A percentile compares a stretch with the other conserved stretches of the same genome.
phyloP scores from a whole-genome alignment of 1,139 yeast genomes.

The Zygoascus sp. region DNA sequence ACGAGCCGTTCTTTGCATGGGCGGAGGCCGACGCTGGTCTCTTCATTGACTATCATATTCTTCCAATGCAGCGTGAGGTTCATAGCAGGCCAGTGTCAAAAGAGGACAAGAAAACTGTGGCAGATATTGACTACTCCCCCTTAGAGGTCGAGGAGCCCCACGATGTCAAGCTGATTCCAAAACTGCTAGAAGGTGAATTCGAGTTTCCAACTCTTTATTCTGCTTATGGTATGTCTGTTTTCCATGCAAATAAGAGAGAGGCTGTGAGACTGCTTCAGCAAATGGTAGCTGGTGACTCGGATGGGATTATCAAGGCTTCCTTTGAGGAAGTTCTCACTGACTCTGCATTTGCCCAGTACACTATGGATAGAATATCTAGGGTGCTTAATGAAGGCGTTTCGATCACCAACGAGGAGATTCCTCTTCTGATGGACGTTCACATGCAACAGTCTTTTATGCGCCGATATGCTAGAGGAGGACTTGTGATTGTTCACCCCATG shows the following conservation, averaged over 20 bases:
- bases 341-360: conserved; percentile 26
- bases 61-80: conserved; percentile 22
- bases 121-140: not conserved
- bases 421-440: conserved; percentile 27
- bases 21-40: conserved; percentile 30
- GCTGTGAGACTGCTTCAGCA: conserved; percentile 16
- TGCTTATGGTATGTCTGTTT: conserved; percentile 19
- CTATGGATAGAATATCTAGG: conserved; percentile 18
- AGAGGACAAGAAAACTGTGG: not conserved
- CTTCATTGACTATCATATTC: conserved; percentile 27
- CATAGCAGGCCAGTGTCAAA: not conserved
- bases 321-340: conserved; percentile 20
- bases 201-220: conserved; percentile 17
- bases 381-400: conserved; percentile 12
- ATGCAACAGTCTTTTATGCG: conserved; percentile 27
- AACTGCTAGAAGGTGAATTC: conserved; percentile 16
- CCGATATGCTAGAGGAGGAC: conserved; percentile 23
- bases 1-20: conserved; percentile 29
- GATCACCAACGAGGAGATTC: conserved; percentile 14
- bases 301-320: conserved; percentile 13
- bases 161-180: conserved; percentile 14
- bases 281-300: conserved; percentile 16
- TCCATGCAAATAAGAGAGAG: conserved; percentile 15
- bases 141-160: conserved; percentile 8
- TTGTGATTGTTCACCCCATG: conserved; percentile 25